Base-by-base conservation (phyloP, 1,284 basidiomycete genomes). In the Cryptococcus sp. region DNA sequence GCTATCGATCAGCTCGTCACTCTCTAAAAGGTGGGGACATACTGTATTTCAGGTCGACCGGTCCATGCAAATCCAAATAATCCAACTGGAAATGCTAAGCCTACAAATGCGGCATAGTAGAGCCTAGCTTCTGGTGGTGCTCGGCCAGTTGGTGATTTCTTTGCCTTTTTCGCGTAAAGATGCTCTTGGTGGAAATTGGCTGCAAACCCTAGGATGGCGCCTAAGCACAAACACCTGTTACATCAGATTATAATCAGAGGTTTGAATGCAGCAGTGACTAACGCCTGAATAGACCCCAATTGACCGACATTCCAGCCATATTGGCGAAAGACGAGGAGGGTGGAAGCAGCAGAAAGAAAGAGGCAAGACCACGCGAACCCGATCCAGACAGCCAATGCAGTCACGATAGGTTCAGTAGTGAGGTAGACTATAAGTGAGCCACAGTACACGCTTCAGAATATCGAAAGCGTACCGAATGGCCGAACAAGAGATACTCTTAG, bases 131-230 rank as follows among this genome's bases (percentile, higher is more conserved):
- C 78, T 3, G 78, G 78, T 0, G 68, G 63, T 0, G 77, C 73
- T 23, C 69, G 65, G 5, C 76, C 76, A 0, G 68, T 64, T 1
- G 69, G 59, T 9, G 50, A 46, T 28, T 55, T 55, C 1, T 16
- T 23, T 2, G 65, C 55, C 1, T 69, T 58, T 11, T 58, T 52
- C 18, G 44, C 48, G 52, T 70, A 72, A 13, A 72, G 56, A 23
- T 54, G 25, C 45, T 72, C 68, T 54, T 71, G 70, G 50, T 66
- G 72, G 52, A 46, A 69, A 70, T 89, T 86, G 39, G 84, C 83
- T 22, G 86, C 62, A 37, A 86, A 85, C 0, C 87, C 89, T 37
- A 90, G 54, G 59, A 82, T 80, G 1, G 86, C 83, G 10, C 88
- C 89, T 34, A 79, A 61, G 57, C 85, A 61, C 7, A 71, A 62